Evolutionary conservation across 1,284 basidiomycete species (phyloP).

Genomic region (Butyriboletus appendiculatus): DNA sequence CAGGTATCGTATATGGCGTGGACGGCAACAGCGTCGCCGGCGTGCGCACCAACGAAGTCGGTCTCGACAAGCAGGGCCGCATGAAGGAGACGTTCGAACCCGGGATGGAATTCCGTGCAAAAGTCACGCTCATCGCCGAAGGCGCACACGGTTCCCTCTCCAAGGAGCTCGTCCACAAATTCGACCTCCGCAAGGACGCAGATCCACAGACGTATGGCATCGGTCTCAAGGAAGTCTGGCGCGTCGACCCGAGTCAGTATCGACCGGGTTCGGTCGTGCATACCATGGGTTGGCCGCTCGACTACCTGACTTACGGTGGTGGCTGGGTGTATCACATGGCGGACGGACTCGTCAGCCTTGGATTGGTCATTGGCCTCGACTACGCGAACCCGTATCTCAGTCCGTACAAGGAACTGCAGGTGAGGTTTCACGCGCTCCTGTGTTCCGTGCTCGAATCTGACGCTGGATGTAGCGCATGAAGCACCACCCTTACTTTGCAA

Average conservation of each 20-base stretch:
- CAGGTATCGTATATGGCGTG: conserved; percentile 75
- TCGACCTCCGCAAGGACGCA: conserved; percentile 74
- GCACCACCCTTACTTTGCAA: conserved; percentile 91
- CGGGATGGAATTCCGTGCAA: conserved; percentile 96
- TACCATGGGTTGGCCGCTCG: conserved; percentile 93
- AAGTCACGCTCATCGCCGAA: conserved; percentile 94
- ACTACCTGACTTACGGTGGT: conserved; percentile 88
- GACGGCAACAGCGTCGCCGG: conserved; percentile 75
- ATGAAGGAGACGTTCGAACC: conserved; percentile 94
- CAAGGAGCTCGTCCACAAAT: conserved; percentile 80
- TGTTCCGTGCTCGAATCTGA: conserved; percentile 3
- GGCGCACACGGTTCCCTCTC: conserved; percentile 94
- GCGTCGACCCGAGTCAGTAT: conserved; percentile 78
- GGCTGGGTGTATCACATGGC: conserved; percentile 98
- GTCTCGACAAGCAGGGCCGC: conserved; percentile 77
- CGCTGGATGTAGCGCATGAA: conserved; percentile 77
- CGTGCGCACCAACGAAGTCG: conserved; percentile 94
- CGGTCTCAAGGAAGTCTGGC: conserved; percentile 98
- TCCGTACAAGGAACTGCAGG: conserved; percentile 94
- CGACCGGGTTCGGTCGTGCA: conserved; percentile 88
- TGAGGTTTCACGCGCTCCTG: conserved; percentile 33
- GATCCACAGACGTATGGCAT: conserved; percentile 97
- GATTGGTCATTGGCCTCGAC: conserved; percentile 93
- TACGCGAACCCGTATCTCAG: conserved; percentile 94
- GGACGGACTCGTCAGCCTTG: conserved; percentile 88